Evolutionary conservation across 2,329 filamentous ascomycete genomes (phyloP).

Genomic region (Acarospora socialis): DNA sequence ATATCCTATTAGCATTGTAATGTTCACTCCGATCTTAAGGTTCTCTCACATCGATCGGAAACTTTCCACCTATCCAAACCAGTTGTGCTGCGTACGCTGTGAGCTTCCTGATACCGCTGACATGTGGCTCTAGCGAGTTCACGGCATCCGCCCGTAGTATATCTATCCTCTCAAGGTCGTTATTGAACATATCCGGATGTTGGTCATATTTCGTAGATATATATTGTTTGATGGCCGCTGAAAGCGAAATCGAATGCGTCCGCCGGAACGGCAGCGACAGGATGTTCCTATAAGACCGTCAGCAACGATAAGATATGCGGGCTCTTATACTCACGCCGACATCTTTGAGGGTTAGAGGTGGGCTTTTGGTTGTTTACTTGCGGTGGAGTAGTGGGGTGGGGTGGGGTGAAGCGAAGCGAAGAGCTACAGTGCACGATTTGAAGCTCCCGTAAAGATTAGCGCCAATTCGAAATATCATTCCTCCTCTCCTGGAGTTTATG

Average conservation of each 20-base stretch:
- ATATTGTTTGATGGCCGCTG: constrained; percentile 77
- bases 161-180: constrained; percentile 79
- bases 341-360: too few species aligned
- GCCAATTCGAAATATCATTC: too few species aligned
- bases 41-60: constrained; percentile 69
- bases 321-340: too few species aligned
- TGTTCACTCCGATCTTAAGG: constrained; percentile 9
- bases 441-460: too few species aligned
- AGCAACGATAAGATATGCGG: not conserved
- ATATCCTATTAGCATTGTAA: constrained; percentile 7
- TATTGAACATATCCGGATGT: constrained; percentile 88
- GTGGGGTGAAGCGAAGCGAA: too few species aligned
- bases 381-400: too few species aligned
- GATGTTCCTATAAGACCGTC: constrained; percentile 25
- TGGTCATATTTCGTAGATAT: constrained; percentile 98
- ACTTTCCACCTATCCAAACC: constrained; percentile 86
- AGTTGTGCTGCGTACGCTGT: constrained; percentile 84
- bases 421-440: too few species aligned
- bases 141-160: constrained; percentile 71
- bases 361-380: too few species aligned
- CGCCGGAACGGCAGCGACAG: constrained; percentile 78
- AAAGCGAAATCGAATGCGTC: constrained; percentile 64
- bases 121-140: constrained; percentile 74
- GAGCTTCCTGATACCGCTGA: constrained; percentile 75
- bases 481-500: too few species aligned